phyloP scores from a whole-genome alignment of 2,329 filamentous ascomycete species.

The Monilinia polystroma region DNA sequence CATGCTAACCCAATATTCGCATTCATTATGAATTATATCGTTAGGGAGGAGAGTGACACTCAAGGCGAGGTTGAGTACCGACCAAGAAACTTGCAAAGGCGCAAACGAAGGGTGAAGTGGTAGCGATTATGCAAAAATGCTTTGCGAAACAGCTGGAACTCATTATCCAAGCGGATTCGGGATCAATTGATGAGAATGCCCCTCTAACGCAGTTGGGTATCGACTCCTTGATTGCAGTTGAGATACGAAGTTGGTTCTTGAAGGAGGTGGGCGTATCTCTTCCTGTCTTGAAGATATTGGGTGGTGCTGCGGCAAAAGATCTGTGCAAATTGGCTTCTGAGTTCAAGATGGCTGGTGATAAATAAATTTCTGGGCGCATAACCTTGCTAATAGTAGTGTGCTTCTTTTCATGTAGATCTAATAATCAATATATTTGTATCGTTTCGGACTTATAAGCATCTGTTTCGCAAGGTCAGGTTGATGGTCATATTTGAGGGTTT shows the following conservation, averaged over 20 bases:
- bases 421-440: not conserved
- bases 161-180: constrained; percentile 4
- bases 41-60: not conserved
- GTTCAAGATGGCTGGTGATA: not conserved
- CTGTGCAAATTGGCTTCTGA: constrained; percentile 18
- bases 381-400: too few species aligned
- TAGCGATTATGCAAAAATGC: constrained; percentile 3
- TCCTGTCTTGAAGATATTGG: constrained; percentile 20
- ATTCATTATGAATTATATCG: constrained; percentile 1
- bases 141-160: constrained; percentile 12
- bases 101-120: constrained; percentile 14
- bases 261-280: constrained; percentile 45
- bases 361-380: not conserved
- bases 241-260: constrained; percentile 50
- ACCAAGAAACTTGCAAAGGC: constrained; percentile 16
- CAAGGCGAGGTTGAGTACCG: constrained; percentile 10
- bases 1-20: constrained; percentile 9
- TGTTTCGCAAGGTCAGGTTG: too few species aligned
- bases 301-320: constrained; percentile 11
- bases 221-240: constrained; percentile 53
- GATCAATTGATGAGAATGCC: constrained; percentile 2
- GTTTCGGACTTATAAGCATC: too few species aligned
- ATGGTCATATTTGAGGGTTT: too few species aligned
- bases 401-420: not conserved
- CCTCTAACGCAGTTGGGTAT: constrained; percentile 39